phyloP scores from a whole-genome alignment of 1,139 yeast species.

The Candida sojae region DNA sequence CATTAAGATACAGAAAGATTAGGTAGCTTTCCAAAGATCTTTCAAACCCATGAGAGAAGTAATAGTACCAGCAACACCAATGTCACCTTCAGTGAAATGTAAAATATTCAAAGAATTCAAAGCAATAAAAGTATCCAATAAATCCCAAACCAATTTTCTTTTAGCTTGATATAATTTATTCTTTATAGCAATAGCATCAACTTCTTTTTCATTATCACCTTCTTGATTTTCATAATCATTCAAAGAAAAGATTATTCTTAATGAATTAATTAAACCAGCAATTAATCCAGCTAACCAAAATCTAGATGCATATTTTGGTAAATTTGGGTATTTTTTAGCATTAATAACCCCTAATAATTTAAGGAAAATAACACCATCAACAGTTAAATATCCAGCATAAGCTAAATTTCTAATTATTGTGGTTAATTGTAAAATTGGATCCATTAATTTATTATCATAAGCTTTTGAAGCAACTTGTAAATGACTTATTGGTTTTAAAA shows the following conservation, averaged over 20 bases:
- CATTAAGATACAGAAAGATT: background rate
- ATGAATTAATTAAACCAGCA: conserved; percentile 61
- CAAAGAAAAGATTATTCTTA: conserved; percentile 34
- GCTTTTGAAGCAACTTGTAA: conserved; percentile 69
- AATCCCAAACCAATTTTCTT: conserved; percentile 77
- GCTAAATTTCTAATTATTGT: conserved; percentile 70
- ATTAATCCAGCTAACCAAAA: conserved; percentile 79
- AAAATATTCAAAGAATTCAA: conserved; percentile 65
- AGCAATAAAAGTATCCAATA: conserved; percentile 76
- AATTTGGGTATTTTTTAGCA: conserved; percentile 33
- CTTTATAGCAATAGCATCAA: conserved; percentile 27
- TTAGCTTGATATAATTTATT: conserved; percentile 45
- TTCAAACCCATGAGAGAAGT: conserved; percentile 79
- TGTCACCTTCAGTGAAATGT: conserved; percentile 72
- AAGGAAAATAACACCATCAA: conserved; percentile 75
- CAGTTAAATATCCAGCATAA: conserved; percentile 70
- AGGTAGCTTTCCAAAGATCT: conserved; percentile 60
- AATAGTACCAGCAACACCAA: conserved; percentile 83
- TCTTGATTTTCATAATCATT: conserved; percentile 23
- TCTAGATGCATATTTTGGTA: conserved; percentile 51
- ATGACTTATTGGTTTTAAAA: conserved; percentile 80
- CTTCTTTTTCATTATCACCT: conserved; percentile 15
- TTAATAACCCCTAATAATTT: conserved; percentile 51
- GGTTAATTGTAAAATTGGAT: conserved; percentile 58
- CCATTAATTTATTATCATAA: conserved; percentile 71